These are phyloP conservation scores for Saturnispora bothae DNA, from an alignment of 805 yeast genomes.

Conservation along the genomic window DNA sequence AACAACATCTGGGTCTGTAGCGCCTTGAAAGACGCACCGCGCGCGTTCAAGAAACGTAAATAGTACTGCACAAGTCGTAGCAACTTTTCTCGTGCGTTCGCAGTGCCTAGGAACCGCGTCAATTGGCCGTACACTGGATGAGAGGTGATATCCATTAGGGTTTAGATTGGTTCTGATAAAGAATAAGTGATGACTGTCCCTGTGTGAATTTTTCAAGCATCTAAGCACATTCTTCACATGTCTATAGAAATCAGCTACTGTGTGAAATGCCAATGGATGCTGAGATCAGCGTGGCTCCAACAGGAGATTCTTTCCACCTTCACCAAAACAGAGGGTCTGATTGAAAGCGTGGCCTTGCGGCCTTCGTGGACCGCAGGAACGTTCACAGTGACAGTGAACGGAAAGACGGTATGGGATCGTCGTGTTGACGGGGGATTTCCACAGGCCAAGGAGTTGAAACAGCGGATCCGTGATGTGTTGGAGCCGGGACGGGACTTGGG, in stretches of 20 bases:
- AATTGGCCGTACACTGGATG: slow-evolving; percentile 63
- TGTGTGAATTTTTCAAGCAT: no score
- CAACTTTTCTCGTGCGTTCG: slow-evolving; percentile 71
- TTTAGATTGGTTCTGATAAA: background rate
- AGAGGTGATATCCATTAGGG: slow-evolving; percentile 8
- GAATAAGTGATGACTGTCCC: background rate
- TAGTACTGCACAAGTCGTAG: slow-evolving; percentile 74
- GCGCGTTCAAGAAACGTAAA: slow-evolving; percentile 31
- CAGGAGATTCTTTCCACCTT: slow-evolving; percentile 84
- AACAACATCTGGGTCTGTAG: slow-evolving; percentile 8
- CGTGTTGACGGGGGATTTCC: slow-evolving; percentile 65
- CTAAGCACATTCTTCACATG: background rate
- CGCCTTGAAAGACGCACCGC: background rate
- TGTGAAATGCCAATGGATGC: slow-evolving; percentile 79
- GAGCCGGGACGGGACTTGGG: slow-evolving; percentile 48
- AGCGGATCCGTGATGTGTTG: slow-evolving; percentile 48
- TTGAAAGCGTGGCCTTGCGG: slow-evolving; percentile 42
- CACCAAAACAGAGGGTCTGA: slow-evolving; percentile 25
- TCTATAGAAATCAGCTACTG: slow-evolving; percentile 64
- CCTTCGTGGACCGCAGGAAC: slow-evolving; percentile 42
- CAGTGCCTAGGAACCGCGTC: slow-evolving; percentile 50
- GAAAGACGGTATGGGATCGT: slow-evolving; percentile 50
- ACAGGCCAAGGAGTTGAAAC: slow-evolving; percentile 70
- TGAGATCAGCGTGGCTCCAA: slow-evolving; percentile 78
- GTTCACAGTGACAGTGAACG: slow-evolving; percentile 38